Conservation (phyloP, 306 rosid genomes). For the Oemleria cerasiformis region DNA sequence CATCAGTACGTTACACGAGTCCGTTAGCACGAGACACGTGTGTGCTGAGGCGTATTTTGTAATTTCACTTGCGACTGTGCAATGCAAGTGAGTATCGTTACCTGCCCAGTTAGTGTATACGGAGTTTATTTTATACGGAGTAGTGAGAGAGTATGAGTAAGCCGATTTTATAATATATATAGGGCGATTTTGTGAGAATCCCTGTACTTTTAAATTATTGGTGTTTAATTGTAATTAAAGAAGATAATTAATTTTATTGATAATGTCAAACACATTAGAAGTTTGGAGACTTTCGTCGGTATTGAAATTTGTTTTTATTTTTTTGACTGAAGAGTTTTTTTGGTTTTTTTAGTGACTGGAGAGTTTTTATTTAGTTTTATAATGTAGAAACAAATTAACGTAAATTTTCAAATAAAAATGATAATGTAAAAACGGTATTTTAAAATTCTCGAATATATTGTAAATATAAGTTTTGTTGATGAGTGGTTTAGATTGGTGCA, state of each 20-base stretch:
- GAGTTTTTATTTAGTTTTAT: too few relatives aligned
- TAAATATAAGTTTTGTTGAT: too few relatives aligned
- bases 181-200: constrained; percentile 39
- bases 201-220: not conserved
- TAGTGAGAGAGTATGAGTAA: not conserved
- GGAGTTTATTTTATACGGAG: constrained; percentile 26
- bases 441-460: too few relatives aligned
- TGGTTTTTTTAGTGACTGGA: too few relatives aligned
- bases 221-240: constrained; percentile 18
- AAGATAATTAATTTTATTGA: not conserved
- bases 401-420: too few relatives aligned
- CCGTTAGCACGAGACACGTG: not conserved
- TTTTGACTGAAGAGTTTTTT: too few relatives aligned
- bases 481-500: not conserved
- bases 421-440: too few relatives aligned
- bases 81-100: not conserved
- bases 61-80: constrained; percentile 3
- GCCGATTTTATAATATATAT: constrained; percentile 7
- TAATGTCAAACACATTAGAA: not conserved
- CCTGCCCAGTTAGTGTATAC: not conserved
- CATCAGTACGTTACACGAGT: not conserved
- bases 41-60: constrained; percentile 18
- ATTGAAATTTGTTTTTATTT: too few relatives aligned
- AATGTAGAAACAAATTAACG: too few relatives aligned
- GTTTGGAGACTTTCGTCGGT: not conserved